phyloP scores from a whole-genome alignment of 495 filamentous ascomycete genomes.

The Trichoderma erinaceum region DNA sequence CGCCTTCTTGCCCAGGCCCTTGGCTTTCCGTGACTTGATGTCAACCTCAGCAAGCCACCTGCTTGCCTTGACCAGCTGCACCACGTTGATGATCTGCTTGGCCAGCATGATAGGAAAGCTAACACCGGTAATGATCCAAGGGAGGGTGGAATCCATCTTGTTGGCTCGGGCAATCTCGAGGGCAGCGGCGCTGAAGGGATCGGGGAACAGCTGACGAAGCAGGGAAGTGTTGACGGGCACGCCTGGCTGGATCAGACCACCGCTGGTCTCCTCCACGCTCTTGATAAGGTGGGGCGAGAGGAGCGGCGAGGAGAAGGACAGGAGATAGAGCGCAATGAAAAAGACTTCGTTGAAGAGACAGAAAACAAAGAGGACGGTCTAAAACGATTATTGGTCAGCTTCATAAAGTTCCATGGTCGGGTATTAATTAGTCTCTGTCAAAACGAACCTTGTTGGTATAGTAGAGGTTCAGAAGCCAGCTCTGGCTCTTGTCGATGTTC shows the following conservation, averaged over 20 bases:
- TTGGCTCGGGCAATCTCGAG: slow-evolving; percentile 86
- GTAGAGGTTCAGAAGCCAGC: slow-evolving; percentile 84
- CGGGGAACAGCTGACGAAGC: slow-evolving; percentile 61
- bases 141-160: slow-evolving; percentile 70
- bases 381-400: slow-evolving; percentile 20
- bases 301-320: slow-evolving; percentile 86
- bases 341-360: slow-evolving; percentile 90
- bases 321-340: slow-evolving; percentile 95
- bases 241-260: slow-evolving; percentile 53
- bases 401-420: slow-evolving; percentile 12
- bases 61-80: slow-evolving; percentile 91
- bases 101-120: slow-evolving; percentile 78
- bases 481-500: slow-evolving; percentile 74
- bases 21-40: slow-evolving; percentile 18
- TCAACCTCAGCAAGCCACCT: slow-evolving; percentile 44
- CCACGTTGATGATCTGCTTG: slow-evolving; percentile 91
- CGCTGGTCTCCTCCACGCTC: slow-evolving; percentile 39
- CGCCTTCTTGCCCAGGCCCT: slow-evolving; percentile 13
- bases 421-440: not conserved
- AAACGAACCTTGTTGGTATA: slow-evolving; percentile 85
- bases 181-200: slow-evolving; percentile 84
- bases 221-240: slow-evolving; percentile 59
- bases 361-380: slow-evolving; percentile 88
- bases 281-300: slow-evolving; percentile 76
- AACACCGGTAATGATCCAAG: slow-evolving; percentile 82